These are phyloP conservation scores for Triglochin maritima DNA, from an alignment of 106 monocot genomes.

Conservation along the genomic window DNA sequence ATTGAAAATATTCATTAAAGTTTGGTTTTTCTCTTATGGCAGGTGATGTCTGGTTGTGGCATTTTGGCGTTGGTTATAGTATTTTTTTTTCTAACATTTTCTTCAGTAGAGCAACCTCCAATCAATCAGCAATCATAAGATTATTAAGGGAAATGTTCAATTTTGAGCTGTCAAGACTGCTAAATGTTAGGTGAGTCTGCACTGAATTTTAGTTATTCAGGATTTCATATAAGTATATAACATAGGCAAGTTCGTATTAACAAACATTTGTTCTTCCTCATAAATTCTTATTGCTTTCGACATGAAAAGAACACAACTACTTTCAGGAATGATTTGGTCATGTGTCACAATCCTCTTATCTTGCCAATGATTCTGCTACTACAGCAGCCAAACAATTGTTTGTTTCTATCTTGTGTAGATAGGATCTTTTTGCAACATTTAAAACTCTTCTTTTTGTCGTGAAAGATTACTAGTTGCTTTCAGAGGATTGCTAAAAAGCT, in stretches of 20 bases:
- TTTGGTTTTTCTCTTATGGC: background rate
- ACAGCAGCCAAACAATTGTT: background rate
- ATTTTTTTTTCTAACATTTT: background rate
- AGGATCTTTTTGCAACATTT: background rate
- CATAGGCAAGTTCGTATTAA: background rate
- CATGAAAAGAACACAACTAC: no score
- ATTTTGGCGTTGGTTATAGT: background rate
- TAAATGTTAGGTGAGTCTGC: background rate
- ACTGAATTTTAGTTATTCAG: background rate
- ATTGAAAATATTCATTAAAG: no score
- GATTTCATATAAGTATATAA: background rate
- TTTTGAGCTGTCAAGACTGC: background rate
- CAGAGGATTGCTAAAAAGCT: no score
- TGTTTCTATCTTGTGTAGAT: background rate
- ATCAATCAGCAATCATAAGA: background rate
- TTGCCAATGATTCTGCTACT: no score
- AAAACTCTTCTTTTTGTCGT: background rate
- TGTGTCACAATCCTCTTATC: no score
- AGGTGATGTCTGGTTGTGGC: conserved; percentile 12
- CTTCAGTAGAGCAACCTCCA: background rate
- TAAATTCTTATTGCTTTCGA: no score
- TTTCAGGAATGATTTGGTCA: no score
- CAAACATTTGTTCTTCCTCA: background rate
- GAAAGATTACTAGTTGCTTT: background rate
- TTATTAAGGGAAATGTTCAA: background rate